Evolutionary conservation across 371 early-diverging fungal species (phyloP).

Genomic region (Mucor piriformis): DNA sequence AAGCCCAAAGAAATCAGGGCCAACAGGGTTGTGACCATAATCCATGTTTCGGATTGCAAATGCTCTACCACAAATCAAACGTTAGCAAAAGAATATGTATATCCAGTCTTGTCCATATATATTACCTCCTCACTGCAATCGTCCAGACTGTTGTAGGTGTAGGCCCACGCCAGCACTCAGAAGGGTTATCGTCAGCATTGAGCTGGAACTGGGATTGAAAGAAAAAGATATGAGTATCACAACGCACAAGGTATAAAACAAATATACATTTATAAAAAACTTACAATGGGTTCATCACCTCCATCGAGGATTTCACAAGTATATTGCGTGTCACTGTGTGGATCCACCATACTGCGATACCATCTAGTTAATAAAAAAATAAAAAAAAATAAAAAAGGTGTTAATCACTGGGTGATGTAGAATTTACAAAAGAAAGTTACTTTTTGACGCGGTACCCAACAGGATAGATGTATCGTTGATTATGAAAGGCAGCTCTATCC

Average conservation of each 20-base stretch:
- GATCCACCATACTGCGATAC: conserved; percentile 76
- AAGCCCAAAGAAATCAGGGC: conserved; percentile 90
- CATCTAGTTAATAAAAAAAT: conserved; percentile 30
- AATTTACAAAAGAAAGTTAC: too few species aligned
- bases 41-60: conserved; percentile 73
- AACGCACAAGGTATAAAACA: too few species aligned
- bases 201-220: conserved; percentile 48
- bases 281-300: conserved; percentile 70
- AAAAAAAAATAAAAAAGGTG: neutral
- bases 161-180: conserved; percentile 41
- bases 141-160: conserved; percentile 50
- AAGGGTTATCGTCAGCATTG: conserved; percentile 42
- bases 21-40: conserved; percentile 78
- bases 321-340: conserved; percentile 65
- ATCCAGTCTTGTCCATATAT: neutral
- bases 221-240: too few species aligned
- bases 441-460: conserved; percentile 76
- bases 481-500: conserved; percentile 82
- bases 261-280: neutral
- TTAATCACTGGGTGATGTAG: too few species aligned
- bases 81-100: neutral
- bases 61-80: conserved; percentile 18
- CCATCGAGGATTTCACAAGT: conserved; percentile 80
- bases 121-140: conserved; percentile 39
- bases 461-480: conserved; percentile 90